Evolutionary conservation across 2,329 filamentous ascomycete species (phyloP).

Genomic region (Arthrinium phaeospermum): DNA sequence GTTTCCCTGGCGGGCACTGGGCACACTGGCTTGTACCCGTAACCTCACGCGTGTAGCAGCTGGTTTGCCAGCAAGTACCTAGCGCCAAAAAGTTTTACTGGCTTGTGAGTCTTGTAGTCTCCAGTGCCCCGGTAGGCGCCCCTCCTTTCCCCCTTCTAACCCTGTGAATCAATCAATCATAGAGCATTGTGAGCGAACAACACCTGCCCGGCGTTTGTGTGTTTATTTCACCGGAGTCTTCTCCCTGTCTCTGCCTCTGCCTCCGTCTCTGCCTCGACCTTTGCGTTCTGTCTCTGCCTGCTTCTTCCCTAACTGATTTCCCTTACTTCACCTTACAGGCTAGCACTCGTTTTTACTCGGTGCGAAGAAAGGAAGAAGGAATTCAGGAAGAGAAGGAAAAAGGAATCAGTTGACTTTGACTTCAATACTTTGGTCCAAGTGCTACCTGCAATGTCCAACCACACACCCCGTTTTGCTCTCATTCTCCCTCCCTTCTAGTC

Average conservation of each 20-base stretch:
- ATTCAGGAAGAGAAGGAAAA: neutral
- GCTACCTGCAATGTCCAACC: constrained; percentile 14
- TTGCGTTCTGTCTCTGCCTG: neutral
- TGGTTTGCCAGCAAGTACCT: neutral
- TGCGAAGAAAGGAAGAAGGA: neutral
- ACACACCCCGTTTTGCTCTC: constrained; percentile 13
- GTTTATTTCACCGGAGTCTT: constrained; percentile 8
- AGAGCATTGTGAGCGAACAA: neutral
- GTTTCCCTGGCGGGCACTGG: neutral
- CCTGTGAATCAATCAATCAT: constrained; percentile 17
- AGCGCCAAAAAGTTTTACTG: constrained; percentile 16
- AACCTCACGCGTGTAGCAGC: neutral
- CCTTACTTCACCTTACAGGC: neutral
- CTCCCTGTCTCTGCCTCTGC: neutral
- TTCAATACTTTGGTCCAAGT: constrained; percentile 13
- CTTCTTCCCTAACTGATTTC: neutral
- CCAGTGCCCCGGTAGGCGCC: constrained; percentile 17
- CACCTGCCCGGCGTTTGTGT: neutral
- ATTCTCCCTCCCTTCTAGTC: constrained; percentile 18
- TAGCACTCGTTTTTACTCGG: neutral
- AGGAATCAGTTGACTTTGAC: neutral
- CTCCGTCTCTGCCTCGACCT: neutral
- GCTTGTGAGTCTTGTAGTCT: constrained; percentile 18
- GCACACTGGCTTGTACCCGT: constrained; percentile 2
- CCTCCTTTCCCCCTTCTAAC: constrained; percentile 16